Evolutionary conservation across 192 early-diverging fungal species (phyloP).

Genomic region (Coemansia umbellata): DNA sequence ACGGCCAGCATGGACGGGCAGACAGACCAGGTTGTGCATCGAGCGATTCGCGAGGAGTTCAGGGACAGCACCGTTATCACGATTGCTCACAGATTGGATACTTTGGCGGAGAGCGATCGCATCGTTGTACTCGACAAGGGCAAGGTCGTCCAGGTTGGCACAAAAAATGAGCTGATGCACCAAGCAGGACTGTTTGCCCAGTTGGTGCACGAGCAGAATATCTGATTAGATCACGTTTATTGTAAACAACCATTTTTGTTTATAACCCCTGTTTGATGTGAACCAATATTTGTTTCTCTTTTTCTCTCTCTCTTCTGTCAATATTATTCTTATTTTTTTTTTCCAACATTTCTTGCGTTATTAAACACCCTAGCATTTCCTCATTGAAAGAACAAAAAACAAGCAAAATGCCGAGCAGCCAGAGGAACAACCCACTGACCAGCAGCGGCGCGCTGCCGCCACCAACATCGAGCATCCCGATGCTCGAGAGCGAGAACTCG

Average conservation of each 20-base stretch:
- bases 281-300: neutral
- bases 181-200: slow-evolving; percentile 3
- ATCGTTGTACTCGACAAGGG: slow-evolving; percentile 53
- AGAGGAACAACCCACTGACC: slow-evolving; percentile 12
- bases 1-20: slow-evolving; percentile 52
- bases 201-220: slow-evolving; percentile 67
- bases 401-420: neutral
- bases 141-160: slow-evolving; percentile 1
- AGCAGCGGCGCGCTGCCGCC: slow-evolving; percentile 35
- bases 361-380: too few relatives aligned
- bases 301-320: neutral
- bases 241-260: neutral
- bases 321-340: too few relatives aligned
- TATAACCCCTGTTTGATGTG: too few relatives aligned
- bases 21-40: slow-evolving; percentile 57
- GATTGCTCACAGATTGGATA: slow-evolving; percentile 63
- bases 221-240: neutral
- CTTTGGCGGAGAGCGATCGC: slow-evolving; percentile 43
- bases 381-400: too few relatives aligned
- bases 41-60: slow-evolving; percentile 54
- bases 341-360: too few relatives aligned
- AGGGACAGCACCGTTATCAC: slow-evolving; percentile 53
- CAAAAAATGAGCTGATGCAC: slow-evolving; percentile 21
- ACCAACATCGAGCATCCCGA: slow-evolving; percentile 28
- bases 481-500: slow-evolving; percentile 37